Base-by-base conservation (phyloP, 495 filamentous ascomycete species). In the Friedmanniomyces endolithicus region DNA sequence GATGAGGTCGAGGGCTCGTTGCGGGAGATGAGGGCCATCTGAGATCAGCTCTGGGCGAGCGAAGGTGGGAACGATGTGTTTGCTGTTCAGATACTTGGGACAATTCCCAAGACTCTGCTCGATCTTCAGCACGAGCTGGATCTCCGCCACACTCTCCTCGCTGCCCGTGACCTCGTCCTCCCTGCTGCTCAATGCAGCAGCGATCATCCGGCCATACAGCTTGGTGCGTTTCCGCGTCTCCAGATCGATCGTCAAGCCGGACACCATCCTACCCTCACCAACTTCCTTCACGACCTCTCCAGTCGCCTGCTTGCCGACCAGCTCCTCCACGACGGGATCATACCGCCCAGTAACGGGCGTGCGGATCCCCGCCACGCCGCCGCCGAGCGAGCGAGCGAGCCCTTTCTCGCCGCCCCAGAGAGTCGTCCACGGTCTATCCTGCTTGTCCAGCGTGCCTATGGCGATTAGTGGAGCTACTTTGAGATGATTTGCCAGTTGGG, bases 51-150 rank as follows among this genome's bases (percentile, higher is more conserved):
- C 68, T 9, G 84, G 80, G 3, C 65, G 55, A 17, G 80, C 74
- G 1, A 73, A 51, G 31, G 75, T 72, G 2, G 78, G 75, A 4
- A 71, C 50, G 39, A 89, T 79, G 23, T 72, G 71, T 64, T 85
- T 87, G 56, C 76, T 77, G 68, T 88, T 90, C 20, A 92, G 58
- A 58, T 94, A 90, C 69, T 90, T 94, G 0, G 87, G 87, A 29
- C 46, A 64, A 69, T 61, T 67, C 72, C 82, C 82, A 31, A 92
- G 63, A 64, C 77, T 82, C 60, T 84, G 82, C 52, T 84, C 75
- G 53, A 90, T 78, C 33, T 74, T 71, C 24, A 87, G 71, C 6
- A 78, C 77, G 14, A 90, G 55, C 60, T 88, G 82, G n/a, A 81
- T 68, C 48, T 85, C 73, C 22, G 57, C 60, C 4, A 57, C 60